Evolutionary conservation across 768 basidiomycete genomes (phyloP).

Genomic region (Pisolithus tinctorius): DNA sequence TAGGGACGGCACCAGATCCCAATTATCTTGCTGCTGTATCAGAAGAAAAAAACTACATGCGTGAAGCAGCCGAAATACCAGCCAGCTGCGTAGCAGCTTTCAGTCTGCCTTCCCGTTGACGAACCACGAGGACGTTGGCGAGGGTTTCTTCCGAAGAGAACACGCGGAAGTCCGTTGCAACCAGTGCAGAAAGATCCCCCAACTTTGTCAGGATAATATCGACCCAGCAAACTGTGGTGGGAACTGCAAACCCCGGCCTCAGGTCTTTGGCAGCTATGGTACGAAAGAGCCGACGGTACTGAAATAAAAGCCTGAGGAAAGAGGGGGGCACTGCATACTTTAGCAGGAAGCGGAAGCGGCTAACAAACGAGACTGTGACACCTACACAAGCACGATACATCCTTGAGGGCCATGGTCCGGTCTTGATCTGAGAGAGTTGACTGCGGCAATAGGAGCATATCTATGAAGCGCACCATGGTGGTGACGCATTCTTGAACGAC

Average conservation of each 20-base stretch:
- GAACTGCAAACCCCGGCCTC: constrained; percentile 13
- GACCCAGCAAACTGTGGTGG: constrained; percentile 54
- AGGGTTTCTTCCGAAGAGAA: constrained; percentile 9
- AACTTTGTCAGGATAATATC: constrained; percentile 55
- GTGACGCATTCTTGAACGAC: constrained; percentile 29
- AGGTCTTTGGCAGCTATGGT: constrained; percentile 31
- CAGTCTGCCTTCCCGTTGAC: constrained; percentile 44
- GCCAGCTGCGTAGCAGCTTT: constrained; percentile 66
- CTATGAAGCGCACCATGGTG: constrained; percentile 26
- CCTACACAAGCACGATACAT: constrained; percentile 17
- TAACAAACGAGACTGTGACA: background rate
- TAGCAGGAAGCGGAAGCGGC: background rate
- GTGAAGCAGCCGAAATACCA: constrained; percentile 29
- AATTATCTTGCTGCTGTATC: constrained; percentile 38
- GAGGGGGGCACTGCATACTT: constrained; percentile 25
- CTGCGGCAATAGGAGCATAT: constrained; percentile 13
- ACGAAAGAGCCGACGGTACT: constrained; percentile 45
- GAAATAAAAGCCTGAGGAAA: constrained; percentile 39
- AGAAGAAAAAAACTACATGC: constrained; percentile 2
- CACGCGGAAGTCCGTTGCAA: constrained; percentile 22
- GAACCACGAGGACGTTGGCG: constrained; percentile 28
- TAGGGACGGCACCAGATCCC: constrained; percentile 39
- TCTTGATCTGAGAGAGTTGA: background rate
- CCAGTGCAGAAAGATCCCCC: constrained; percentile 29
- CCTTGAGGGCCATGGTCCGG: constrained; percentile 6